phyloP scores from a whole-genome alignment of 1,284 basidiomycete species.

The Sporisorium reilianum region DNA sequence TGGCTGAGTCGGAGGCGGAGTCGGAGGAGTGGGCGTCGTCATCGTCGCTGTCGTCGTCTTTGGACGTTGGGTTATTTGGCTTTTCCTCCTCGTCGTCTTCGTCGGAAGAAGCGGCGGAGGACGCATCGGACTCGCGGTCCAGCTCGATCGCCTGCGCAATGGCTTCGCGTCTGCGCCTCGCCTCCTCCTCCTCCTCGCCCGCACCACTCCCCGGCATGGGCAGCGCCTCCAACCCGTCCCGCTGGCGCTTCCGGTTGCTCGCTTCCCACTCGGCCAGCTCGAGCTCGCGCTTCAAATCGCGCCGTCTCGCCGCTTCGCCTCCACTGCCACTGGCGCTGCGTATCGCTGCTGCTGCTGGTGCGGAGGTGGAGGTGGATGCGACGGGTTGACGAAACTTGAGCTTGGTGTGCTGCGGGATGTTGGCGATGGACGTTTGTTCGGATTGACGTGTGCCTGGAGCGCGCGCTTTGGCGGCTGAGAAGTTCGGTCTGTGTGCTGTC shows the following conservation, averaged over 20 bases:
- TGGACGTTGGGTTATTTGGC: neutral
- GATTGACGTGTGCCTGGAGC: slow-evolving; percentile 51
- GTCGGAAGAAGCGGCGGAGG: slow-evolving; percentile 9
- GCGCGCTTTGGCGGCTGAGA: slow-evolving; percentile 60
- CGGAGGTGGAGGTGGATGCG: neutral
- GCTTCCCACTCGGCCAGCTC: slow-evolving; percentile 54
- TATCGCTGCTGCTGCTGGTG: slow-evolving; percentile 7
- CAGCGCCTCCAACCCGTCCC: slow-evolving; percentile 28
- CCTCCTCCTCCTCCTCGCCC: slow-evolving; percentile 24
- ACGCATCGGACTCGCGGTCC: slow-evolving; percentile 20
- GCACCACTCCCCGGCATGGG: neutral
- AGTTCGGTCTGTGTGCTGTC: slow-evolving; percentile 66
- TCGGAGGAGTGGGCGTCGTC: slow-evolving; percentile 2
- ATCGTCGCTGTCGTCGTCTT: slow-evolving; percentile 16
- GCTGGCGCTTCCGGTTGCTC: slow-evolving; percentile 36
- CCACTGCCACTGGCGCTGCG: neutral
- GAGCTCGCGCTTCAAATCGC: slow-evolving; percentile 62
- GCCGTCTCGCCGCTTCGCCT: neutral
- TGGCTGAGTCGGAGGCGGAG: slow-evolving; percentile 29
- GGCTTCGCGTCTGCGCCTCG: slow-evolving; percentile 18
- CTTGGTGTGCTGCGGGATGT: slow-evolving; percentile 59
- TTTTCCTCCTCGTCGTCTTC: slow-evolving; percentile 35
- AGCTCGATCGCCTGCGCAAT: slow-evolving; percentile 19
- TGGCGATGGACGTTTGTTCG: slow-evolving; percentile 22
- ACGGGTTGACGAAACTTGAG: slow-evolving; percentile 66